Evolutionary conservation across 441 rosid species (phyloP).

Genomic region (Erysimum cheiri): DNA sequence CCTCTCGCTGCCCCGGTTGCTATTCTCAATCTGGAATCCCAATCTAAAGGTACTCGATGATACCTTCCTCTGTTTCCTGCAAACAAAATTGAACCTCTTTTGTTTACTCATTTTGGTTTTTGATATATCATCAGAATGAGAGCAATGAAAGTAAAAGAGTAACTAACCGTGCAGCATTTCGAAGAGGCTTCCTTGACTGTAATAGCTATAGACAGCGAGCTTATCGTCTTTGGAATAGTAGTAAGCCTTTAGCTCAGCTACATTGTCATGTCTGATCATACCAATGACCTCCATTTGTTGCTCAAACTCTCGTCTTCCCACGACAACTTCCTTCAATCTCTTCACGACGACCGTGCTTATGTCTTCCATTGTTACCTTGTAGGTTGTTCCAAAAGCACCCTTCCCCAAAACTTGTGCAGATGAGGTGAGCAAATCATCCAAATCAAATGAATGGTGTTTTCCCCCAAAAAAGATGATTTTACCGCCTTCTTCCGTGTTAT

Average conservation of each 20-base stretch:
- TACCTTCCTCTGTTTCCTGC: conserved; percentile 74
- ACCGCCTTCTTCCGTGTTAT: conserved; percentile 54
- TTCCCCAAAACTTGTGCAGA: conserved; percentile 92
- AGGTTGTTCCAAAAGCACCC: conserved; percentile 73
- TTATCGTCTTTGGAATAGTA: conserved; percentile 90
- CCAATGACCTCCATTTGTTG: conserved; percentile 82
- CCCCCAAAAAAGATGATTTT: conserved; percentile 75
- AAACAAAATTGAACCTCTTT: neutral
- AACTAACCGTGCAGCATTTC: conserved; percentile 70
- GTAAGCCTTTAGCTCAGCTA: conserved; percentile 74
- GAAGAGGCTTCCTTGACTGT: conserved; percentile 65
- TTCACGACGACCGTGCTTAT: conserved; percentile 71
- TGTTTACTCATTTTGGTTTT: conserved; percentile 10
- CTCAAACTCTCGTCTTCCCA: conserved; percentile 74
- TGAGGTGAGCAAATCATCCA: conserved; percentile 83
- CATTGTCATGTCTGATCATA: conserved; percentile 65
- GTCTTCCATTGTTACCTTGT: conserved; percentile 85
- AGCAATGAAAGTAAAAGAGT: neutral
- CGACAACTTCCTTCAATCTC: conserved; percentile 70
- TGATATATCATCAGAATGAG: neutral
- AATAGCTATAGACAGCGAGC: conserved; percentile 70
- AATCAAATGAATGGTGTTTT: conserved; percentile 64
- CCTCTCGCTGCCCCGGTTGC: conserved; percentile 87
- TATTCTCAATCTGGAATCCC: conserved; percentile 78
- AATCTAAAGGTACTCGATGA: conserved; percentile 58